Conservation (phyloP, 2,329 filamentous ascomycete genomes). For the Trichoderma semiorbis region DNA sequence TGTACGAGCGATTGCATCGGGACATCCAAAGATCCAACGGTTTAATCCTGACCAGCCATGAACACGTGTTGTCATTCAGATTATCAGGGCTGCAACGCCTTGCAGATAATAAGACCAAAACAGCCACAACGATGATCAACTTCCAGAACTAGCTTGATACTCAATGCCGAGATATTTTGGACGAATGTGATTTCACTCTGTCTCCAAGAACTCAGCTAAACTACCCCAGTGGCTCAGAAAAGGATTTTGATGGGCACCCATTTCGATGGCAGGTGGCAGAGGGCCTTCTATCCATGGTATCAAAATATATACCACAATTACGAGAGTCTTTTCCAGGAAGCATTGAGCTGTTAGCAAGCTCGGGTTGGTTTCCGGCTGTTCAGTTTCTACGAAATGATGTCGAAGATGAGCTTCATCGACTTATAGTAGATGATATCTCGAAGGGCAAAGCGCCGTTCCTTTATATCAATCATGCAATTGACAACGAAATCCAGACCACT, state of each 20-base stretch:
- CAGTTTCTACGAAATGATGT: slow-evolving; percentile 51
- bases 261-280: slow-evolving; percentile 49
- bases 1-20: slow-evolving; percentile 30
- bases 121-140: background rate
- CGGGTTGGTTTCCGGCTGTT: slow-evolving; percentile 50
- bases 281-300: slow-evolving; percentile 39
- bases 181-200: slow-evolving; percentile 38
- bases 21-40: slow-evolving; percentile 43
- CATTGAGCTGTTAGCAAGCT: slow-evolving; percentile 46
- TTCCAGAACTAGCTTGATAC: slow-evolving; percentile 12
- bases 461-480: background rate
- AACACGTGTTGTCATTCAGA: slow-evolving; percentile 63
- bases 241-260: slow-evolving; percentile 50
- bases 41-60: slow-evolving; percentile 58
- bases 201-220: slow-evolving; percentile 54
- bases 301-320: slow-evolving; percentile 37
- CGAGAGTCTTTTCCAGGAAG: slow-evolving; percentile 34
- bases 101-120: slow-evolving; percentile 40
- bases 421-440: slow-evolving; percentile 41
- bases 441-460: slow-evolving; percentile 23
- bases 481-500: slow-evolving; percentile 17
- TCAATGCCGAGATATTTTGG: slow-evolving; percentile 11
- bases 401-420: slow-evolving; percentile 41
- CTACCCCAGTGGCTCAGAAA: slow-evolving; percentile 51
- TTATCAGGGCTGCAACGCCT: slow-evolving; percentile 58